phyloP scores from a whole-genome alignment of 805 yeast species.

The Yarrowia sp. region DNA sequence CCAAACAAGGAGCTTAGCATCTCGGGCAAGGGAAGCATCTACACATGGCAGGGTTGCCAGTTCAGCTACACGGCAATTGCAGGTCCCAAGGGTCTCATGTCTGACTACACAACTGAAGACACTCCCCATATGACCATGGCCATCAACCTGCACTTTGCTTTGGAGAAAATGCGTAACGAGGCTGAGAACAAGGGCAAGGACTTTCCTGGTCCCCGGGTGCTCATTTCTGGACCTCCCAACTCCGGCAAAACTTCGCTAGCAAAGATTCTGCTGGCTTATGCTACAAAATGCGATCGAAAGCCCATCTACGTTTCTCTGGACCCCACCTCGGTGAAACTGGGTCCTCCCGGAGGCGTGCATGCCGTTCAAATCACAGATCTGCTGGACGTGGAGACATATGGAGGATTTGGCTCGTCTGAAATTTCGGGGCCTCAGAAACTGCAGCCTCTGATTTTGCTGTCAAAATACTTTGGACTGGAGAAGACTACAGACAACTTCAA shows the following conservation, averaged over 20 bases:
- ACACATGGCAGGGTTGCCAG: constrained; percentile 63
- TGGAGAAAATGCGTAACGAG: constrained; percentile 54
- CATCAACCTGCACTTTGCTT: constrained; percentile 68
- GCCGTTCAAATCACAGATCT: constrained; percentile 82
- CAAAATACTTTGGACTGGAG: constrained; percentile 73
- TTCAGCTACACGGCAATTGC: constrained; percentile 47
- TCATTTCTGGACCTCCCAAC: constrained; percentile 68
- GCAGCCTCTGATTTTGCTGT: constrained; percentile 88
- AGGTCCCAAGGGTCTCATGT: constrained; percentile 28
- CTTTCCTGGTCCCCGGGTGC: constrained; percentile 49
- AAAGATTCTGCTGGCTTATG: constrained; percentile 70
- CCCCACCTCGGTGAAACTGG: constrained; percentile 66
- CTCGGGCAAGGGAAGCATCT: constrained; percentile 55
- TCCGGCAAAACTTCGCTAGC: constrained; percentile 78
- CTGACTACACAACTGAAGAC: constrained; percentile 68
- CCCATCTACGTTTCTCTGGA: constrained; percentile 80
- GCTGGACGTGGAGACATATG: constrained; percentile 66
- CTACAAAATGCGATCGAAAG: constrained; percentile 61
- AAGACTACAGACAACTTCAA: constrained; percentile 54
- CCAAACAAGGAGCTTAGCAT: constrained; percentile 61
- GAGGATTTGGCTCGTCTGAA: constrained; percentile 75
- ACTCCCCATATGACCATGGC: constrained; percentile 57
- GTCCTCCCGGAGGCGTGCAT: constrained; percentile 78
- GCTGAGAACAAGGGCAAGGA: constrained; percentile 25
- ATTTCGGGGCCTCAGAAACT: constrained; percentile 47